Percentiles rank a stretch among this genome's conserved stretches.
phyloP scores from a whole-genome alignment of 2,329 filamentous ascomycete species.

The Fusarium tanahbumbuense region DNA sequence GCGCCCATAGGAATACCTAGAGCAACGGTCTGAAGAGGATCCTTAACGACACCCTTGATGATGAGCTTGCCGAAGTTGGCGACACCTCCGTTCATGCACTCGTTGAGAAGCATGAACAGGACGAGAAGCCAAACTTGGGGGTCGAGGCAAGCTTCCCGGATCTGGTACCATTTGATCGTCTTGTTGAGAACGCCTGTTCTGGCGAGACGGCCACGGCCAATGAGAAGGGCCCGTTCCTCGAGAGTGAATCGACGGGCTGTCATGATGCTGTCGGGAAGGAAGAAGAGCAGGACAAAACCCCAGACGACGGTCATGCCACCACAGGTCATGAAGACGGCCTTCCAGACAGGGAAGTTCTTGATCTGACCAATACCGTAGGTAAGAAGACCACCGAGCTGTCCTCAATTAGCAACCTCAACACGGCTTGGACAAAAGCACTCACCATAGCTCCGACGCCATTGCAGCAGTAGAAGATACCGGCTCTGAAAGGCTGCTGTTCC shows the following conservation, averaged over 20 bases:
- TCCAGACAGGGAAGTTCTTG: constrained; percentile 57
- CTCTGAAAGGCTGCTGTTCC: constrained; percentile 58
- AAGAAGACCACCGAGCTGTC: constrained; percentile 54
- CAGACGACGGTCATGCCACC: constrained; percentile 61
- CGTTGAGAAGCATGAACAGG: constrained; percentile 67
- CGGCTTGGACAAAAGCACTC: accelerated
- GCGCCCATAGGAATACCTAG: constrained; percentile 65
- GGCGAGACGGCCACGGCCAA: constrained; percentile 69
- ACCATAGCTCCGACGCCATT: constrained; percentile 58
- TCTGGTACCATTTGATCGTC: constrained; percentile 60
- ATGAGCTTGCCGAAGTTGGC: constrained; percentile 66
- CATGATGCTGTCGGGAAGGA: constrained; percentile 61
- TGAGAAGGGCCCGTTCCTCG: constrained; percentile 58
- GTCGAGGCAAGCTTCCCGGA: constrained; percentile 61
- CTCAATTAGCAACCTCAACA: neutral
- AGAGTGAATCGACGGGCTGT: constrained; percentile 44
- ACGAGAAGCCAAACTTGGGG: constrained; percentile 64
- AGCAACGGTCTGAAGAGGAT: constrained; percentile 55
- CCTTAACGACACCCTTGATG: constrained; percentile 58
- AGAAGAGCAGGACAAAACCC: constrained; percentile 56
- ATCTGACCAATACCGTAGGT: constrained; percentile 66
- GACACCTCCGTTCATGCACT: constrained; percentile 64
- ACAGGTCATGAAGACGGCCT: constrained; percentile 64
- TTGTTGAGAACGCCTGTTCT: constrained; percentile 60
- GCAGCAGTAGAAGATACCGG: constrained; percentile 50